Evolutionary conservation across 2,329 filamentous ascomycete genomes (phyloP), one percentile per base, ranked within the genome.

Genomic region (Colletotrichum godetiae): DNA sequence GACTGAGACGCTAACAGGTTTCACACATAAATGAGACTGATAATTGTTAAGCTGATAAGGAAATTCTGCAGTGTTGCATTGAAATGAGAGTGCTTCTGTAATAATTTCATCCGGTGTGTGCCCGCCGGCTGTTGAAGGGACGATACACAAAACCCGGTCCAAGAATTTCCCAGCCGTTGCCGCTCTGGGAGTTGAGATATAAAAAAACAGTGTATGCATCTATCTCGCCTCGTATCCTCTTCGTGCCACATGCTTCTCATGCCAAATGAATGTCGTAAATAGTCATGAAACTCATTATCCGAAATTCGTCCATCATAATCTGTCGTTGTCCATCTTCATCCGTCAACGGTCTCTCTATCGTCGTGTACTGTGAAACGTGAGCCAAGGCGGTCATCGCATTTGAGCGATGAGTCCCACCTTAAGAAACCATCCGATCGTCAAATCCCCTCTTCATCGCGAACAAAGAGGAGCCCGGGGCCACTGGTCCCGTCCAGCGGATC

Each of bases 1-100:
- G 56, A 42, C 49, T 72, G 72, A 74, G 53, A 74, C 72, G 24
- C 71, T 73, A 62, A 73, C 67, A 73, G 31, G 71, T 71, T 73
- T 65, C 67, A 66, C 29, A 31, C 56, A 52, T 0, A 62, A 8
- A 15, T n/a, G 13, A 31, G 12, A 13, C 31, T 60, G 67, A 53
- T 24, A 46, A 27, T 13, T 73, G 71, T 71, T 73, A 66, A 52
- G 35, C 42, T 11, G 58, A 72, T 64, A 70, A 73, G 42, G 35
- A 35, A 53, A 19, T 49, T 49, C 19, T 33, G 37, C 49, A 62
- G 12, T 29, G 12, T 60, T 29, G n/a, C 35, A 64, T 64, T 70
- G 37, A 42, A 55, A 72, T 27, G 69, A 64, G 59, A 31, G 66
- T 42, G 37, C 37, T 58, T 63, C 31, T 42, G 29, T 65, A 31